Conservation (phyloP, 164 flowering plant species). For the Dillenia suffruticosa region DNA sequence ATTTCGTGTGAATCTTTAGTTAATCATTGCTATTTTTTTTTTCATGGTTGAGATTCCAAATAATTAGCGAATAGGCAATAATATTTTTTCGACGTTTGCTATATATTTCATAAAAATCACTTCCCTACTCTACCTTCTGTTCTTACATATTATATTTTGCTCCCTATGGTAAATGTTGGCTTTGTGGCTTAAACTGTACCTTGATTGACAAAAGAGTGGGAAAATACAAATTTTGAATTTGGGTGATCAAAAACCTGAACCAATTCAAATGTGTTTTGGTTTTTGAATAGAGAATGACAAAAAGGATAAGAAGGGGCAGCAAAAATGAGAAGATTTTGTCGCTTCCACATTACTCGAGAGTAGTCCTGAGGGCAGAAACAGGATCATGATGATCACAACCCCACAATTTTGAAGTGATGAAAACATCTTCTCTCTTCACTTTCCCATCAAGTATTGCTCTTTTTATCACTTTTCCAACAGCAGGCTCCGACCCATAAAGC, state of each 20-base stretch:
- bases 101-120: too few relatives aligned
- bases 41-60: too few relatives aligned
- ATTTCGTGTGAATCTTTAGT: neutral
- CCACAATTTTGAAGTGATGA: slow-evolving; percentile 78
- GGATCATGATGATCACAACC: slow-evolving; percentile 77
- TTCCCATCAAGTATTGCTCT: slow-evolving; percentile 31
- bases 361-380: slow-evolving; percentile 49
- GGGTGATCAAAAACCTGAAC: too few relatives aligned
- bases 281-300: too few relatives aligned
- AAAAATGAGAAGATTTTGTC: too few relatives aligned
- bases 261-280: too few relatives aligned
- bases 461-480: slow-evolving; percentile 49
- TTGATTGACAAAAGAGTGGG: too few relatives aligned
- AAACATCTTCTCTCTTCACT: slow-evolving; percentile 49
- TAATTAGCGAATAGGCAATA: neutral
- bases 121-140: too few relatives aligned
- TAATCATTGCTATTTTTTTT: neutral
- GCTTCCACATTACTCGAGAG: slow-evolving; percentile 35
- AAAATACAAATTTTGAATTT: too few relatives aligned
- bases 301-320: too few relatives aligned
- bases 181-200: too few relatives aligned
- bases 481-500: slow-evolving; percentile 74
- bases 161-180: neutral
- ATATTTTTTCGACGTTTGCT: too few relatives aligned
- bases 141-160: neutral